Base-by-base conservation (phyloP, 2,329 filamentous ascomycete species). In the Colletotrichum higginsianum region DNA sequence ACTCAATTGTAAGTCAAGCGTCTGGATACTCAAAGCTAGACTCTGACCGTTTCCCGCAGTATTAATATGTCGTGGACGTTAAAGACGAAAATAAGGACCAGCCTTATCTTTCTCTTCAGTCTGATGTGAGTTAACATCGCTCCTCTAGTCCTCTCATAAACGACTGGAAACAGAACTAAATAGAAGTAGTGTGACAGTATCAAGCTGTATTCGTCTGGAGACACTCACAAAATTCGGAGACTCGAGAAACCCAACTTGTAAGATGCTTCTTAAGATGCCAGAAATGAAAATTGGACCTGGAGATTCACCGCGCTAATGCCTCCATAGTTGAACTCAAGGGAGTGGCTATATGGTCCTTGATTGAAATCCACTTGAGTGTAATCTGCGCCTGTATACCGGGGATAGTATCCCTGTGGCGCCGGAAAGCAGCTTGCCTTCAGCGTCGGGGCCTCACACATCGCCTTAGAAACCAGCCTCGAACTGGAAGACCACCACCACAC, bases 81-180 rank as follows among this genome's bases (percentile, higher is more conserved):
- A 6, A 58, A 26, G 7, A 58, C 21, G 7, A 58, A 58, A 15
- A 44, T 44, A 2, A 21, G 21, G 6, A 44, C 21, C 8, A 58
- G 55, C 38, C 55, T 58, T 16, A 26, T 58, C 6, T 58, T 58
- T 44, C 55, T 44, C n/a, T 4, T 58, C 8, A 38, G 55, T 18
- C 38, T 58, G 11, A 3, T 58, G 55, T 58, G 26, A 58, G 55
- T 44, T 26, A 1, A 4, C 4, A 21, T n/a, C 12, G 2, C 9
- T 16, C n/a, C 2, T 8, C 8, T 26, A n/a, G 2, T 7, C 4
- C 6, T 4, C 5, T 2, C 2, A 42, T 11, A 5, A 3, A 6
- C 2, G 4, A 5, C 23, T 44, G 16, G 3, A 44, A 6, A 1
- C 15, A 21, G 11, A 6, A 11, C 21, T 13, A 2, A 35, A 26